Percentiles rank a stretch among this genome's conserved stretches.
Conservation (phyloP, 768 basidiomycete genomes). For the Tricholoma sp. region DNA sequence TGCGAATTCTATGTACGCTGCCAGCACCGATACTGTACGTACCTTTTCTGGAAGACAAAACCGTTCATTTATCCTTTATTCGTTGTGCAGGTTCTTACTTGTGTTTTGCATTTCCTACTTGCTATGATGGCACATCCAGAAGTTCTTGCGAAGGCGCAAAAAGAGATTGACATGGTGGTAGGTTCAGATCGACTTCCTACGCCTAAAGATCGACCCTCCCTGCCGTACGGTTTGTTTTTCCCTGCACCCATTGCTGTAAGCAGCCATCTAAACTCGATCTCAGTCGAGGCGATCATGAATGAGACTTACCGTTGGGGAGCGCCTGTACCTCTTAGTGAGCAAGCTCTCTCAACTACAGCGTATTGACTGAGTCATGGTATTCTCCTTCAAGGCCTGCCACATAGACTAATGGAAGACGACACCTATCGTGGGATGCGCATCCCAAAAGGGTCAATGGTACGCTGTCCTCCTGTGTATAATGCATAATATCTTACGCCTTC, state of each 20-base stretch:
- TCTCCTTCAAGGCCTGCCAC: slow-evolving; percentile 47
- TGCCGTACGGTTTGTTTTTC: slow-evolving; percentile 47
- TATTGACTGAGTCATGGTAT: slow-evolving; percentile 1
- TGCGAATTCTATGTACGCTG: slow-evolving; percentile 78
- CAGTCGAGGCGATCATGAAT: slow-evolving; percentile 48
- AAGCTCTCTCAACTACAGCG: not conserved
- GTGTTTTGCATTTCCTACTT: slow-evolving; percentile 56
- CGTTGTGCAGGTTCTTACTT: slow-evolving; percentile 43
- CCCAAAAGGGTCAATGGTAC: slow-evolving; percentile 57
- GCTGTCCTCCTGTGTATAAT: slow-evolving; percentile 9
- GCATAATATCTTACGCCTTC: slow-evolving; percentile 2
- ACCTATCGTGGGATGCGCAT: slow-evolving; percentile 53
- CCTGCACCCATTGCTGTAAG: not conserved
- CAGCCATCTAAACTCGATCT: not conserved
- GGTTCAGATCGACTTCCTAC: slow-evolving; percentile 54
- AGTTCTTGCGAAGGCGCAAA: slow-evolving; percentile 51
- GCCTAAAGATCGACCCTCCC: slow-evolving; percentile 45
- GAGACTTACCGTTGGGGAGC: slow-evolving; percentile 55
- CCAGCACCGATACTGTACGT: slow-evolving; percentile 61
- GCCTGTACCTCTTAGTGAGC: slow-evolving; percentile 53
- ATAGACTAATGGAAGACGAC: slow-evolving; percentile 62
- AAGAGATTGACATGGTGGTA: slow-evolving; percentile 59
- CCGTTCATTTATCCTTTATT: not conserved
- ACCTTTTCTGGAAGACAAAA: not conserved
- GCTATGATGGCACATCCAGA: slow-evolving; percentile 63